phyloP scores from a whole-genome alignment of 345 rosid species.

The Nasturtium officinale region DNA sequence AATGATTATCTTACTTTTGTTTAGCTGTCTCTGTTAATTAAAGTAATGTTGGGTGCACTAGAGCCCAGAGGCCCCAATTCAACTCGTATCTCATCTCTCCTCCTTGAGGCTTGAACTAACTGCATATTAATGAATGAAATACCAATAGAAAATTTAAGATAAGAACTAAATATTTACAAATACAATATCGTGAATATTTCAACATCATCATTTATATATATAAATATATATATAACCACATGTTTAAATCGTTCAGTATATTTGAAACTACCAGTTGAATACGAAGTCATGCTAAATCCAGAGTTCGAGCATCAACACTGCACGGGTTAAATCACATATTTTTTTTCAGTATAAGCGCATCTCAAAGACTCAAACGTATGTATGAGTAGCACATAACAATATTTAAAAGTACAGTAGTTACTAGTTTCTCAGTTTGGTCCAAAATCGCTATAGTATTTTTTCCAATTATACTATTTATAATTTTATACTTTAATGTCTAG shows the following conservation, averaged over 20 bases:
- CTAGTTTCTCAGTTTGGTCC: not conserved
- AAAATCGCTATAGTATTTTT: no score
- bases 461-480: not conserved
- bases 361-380: not conserved
- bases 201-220: not conserved
- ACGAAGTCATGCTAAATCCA: not conserved
- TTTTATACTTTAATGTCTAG: not conserved
- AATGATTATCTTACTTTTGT: slow-evolving; percentile 24
- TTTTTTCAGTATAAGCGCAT: not conserved
- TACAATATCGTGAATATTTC: not conserved
- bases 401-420: not conserved
- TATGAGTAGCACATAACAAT: not conserved
- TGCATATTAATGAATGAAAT: not conserved
- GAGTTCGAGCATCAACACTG: not conserved
- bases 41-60: slow-evolving; percentile 38
- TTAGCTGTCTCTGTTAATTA: slow-evolving; percentile 35
- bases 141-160: not conserved
- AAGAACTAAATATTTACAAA: not conserved
- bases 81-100: slow-evolving; percentile 4
- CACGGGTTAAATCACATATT: not conserved
- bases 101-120: slow-evolving; percentile 9
- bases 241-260: not conserved
- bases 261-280: not conserved
- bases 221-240: not conserved
- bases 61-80: slow-evolving; percentile 26